These are phyloP conservation scores for Aspergillus pseudotamarii DNA, from an alignment of 2,329 filamentous ascomycete species.

Conservation along the genomic window DNA sequence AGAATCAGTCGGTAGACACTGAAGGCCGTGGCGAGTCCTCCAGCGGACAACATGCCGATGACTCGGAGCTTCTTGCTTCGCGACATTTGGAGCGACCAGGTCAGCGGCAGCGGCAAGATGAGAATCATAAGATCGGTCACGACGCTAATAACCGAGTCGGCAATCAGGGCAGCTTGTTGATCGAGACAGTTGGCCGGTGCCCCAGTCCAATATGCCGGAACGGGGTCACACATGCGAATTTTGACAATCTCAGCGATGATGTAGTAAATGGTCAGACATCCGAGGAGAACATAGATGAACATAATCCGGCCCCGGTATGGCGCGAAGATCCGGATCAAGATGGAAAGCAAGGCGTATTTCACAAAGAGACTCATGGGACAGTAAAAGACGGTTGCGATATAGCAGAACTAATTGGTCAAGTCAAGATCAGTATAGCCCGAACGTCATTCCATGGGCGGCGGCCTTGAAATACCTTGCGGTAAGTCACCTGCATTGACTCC, in stretches of 20 bases:
- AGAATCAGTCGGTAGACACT: conserved; percentile 43
- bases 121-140: conserved; percentile 42
- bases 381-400: conserved; percentile 43
- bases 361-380: conserved; percentile 44
- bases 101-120: conserved; percentile 39
- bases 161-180: conserved; percentile 39
- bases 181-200: conserved; percentile 36
- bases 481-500: conserved; percentile 22
- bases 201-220: conserved; percentile 39
- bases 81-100: conserved; percentile 44
- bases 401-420: conserved; percentile 29
- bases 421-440: not conserved
- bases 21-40: conserved; percentile 42
- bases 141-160: conserved; percentile 36
- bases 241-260: conserved; percentile 40
- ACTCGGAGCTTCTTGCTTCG: conserved; percentile 40
- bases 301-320: conserved; percentile 37
- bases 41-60: conserved; percentile 40
- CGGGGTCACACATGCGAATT: conserved; percentile 41
- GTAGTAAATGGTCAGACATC: conserved; percentile 39
- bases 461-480: conserved; percentile 26
- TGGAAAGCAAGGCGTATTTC: conserved; percentile 42
- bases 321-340: conserved; percentile 42
- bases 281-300: conserved; percentile 40
- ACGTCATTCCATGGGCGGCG: not conserved